Evolutionary conservation across 257 asterid genomes (phyloP).

Genomic region (Solanum tarijense): DNA sequence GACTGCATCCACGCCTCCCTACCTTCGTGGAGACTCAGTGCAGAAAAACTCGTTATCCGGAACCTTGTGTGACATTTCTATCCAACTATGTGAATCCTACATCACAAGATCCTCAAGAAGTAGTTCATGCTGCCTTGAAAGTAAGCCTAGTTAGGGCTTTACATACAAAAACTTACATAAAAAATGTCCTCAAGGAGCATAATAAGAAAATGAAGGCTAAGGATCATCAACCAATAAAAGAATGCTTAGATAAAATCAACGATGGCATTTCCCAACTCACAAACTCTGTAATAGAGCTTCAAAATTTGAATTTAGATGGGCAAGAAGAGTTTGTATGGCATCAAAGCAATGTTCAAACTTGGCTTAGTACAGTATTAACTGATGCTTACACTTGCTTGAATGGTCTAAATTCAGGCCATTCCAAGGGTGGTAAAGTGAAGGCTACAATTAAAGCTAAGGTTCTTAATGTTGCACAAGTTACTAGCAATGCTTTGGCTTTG

Average conservation of each 20-base stretch:
- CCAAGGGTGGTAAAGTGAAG: not conserved
- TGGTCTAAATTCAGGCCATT: conserved; percentile 34
- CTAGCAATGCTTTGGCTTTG: no score
- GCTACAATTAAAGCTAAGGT: no score
- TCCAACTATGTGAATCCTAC: conserved; percentile 20
- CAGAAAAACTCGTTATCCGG: conserved; percentile 25
- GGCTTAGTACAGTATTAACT: conserved; percentile 49
- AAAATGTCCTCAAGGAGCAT: conserved; percentile 27
- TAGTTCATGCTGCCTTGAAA: conserved; percentile 39
- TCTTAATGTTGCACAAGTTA: no score
- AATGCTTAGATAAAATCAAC: conserved; percentile 48
- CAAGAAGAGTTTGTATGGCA: conserved; percentile 43
- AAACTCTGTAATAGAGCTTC: conserved; percentile 37
- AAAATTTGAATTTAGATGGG: conserved; percentile 14
- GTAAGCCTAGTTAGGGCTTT: conserved; percentile 43
- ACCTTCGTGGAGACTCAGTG: conserved; percentile 38
- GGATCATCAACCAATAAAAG: conserved; percentile 24
- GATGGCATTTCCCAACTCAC: conserved; percentile 45
- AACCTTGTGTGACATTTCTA: conserved; percentile 26
- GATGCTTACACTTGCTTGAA: conserved; percentile 41
- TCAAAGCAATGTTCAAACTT: conserved; percentile 38
- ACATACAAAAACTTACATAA: conserved; percentile 31
- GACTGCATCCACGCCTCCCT: not conserved
- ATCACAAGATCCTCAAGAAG: conserved; percentile 21
- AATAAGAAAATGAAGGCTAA: conserved; percentile 16